These are phyloP conservation scores for Leccinum obscurum DNA, from an alignment of 768 basidiomycete genomes.

Conservation along the genomic window DNA sequence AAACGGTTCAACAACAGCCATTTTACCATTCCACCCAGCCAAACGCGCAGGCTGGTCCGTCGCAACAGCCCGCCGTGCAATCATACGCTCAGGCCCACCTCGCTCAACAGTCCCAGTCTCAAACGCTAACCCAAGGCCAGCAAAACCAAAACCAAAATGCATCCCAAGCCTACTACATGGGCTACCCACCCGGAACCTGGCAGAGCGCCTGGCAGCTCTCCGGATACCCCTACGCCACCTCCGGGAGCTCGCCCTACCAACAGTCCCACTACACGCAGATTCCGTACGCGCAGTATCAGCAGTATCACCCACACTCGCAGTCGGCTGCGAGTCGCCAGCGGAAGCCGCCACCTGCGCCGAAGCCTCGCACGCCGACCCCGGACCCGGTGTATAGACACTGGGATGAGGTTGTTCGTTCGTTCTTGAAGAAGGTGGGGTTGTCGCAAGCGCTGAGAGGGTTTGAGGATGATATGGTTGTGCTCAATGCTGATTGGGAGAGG, in stretches of 20 bases:
- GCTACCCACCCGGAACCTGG: conserved; percentile 35
- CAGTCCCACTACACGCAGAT: conserved; percentile 36
- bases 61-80: conserved; percentile 19
- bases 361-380: conserved; percentile 36
- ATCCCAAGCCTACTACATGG: conserved; percentile 33
- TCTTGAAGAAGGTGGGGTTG: conserved; percentile 55
- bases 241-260: conserved; percentile 33
- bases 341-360: conserved; percentile 20
- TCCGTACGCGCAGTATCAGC: conserved; percentile 36
- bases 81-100: conserved; percentile 23
- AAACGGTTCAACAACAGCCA: conserved; percentile 4
- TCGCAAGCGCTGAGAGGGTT: conserved; percentile 62
- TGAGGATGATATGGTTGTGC: conserved; percentile 68
- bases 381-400: conserved; percentile 56
- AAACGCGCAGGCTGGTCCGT: conserved; percentile 14
- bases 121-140: conserved; percentile 20
- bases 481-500: conserved; percentile 66
- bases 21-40: conserved; percentile 18
- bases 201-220: conserved; percentile 37
- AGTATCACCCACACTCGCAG: conserved; percentile 29
- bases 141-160: conserved; percentile 29
- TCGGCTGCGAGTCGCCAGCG: conserved; percentile 26
- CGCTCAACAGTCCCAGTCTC: conserved; percentile 20
- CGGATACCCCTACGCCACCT: conserved; percentile 32
- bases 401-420: conserved; percentile 57